phyloP scores from a whole-genome alignment of 441 rosid genomes.

The Pelargonium myrrhifolium region DNA sequence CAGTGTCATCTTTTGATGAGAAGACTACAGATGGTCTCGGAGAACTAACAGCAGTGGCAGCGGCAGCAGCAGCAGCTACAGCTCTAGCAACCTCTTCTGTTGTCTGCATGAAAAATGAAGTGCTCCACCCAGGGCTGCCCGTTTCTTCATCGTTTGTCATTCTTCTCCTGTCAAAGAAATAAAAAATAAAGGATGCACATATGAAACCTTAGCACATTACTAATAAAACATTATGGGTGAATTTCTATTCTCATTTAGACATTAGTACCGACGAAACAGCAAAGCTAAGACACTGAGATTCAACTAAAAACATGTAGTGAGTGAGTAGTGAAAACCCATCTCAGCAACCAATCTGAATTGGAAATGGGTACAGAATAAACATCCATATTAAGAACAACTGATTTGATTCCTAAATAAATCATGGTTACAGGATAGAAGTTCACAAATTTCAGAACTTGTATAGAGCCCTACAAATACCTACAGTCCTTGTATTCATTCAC shows the following conservation, averaged over 20 bases:
- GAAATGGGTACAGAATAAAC: background rate
- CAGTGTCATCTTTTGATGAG: constrained; percentile 55
- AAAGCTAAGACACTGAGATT: background rate
- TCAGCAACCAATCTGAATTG: background rate
- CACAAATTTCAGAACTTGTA: constrained; percentile 1
- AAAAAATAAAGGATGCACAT: no score
- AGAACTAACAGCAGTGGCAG: constrained; percentile 54
- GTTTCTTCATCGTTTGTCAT: constrained; percentile 66
- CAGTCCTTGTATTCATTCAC: background rate
- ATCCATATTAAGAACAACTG: background rate
- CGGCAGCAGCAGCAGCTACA: constrained; percentile 60
- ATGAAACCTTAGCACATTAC: background rate
- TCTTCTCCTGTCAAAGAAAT: background rate
- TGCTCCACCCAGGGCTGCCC: constrained; percentile 78
- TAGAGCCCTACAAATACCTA: background rate
- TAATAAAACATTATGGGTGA: background rate
- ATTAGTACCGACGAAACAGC: background rate
- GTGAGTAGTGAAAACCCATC: background rate
- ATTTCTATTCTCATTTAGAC: background rate
- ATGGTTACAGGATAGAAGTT: background rate
- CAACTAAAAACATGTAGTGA: background rate
- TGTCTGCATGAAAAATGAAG: constrained; percentile 65
- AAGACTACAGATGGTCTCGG: constrained; percentile 77
- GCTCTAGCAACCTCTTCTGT: constrained; percentile 79
- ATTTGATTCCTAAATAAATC: background rate